A percentile compares a stretch with the other conserved stretches of the same genome.
Conservation (phyloP, 2,329 filamentous ascomycete genomes). For the Elsinoe necatrix region DNA sequence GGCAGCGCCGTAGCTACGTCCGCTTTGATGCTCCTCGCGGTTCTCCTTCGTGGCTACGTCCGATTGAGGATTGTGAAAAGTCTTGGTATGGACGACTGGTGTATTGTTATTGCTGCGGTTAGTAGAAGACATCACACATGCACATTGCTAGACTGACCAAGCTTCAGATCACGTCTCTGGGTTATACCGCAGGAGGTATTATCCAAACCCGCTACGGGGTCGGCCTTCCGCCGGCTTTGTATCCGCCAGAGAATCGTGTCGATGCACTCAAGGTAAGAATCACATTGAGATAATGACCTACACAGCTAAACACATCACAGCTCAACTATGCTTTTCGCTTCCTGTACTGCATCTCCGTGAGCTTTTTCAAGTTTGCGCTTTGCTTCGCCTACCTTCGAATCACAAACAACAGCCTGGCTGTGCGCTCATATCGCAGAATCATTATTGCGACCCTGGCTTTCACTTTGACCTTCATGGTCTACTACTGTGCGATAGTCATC, state of each 20-base stretch:
- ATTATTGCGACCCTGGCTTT: slow-evolving; percentile 7
- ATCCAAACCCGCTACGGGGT: slow-evolving; percentile 13
- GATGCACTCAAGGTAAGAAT: neutral
- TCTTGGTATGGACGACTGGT: slow-evolving; percentile 7
- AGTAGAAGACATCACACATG: neutral
- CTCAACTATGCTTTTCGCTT: slow-evolving; percentile 14
- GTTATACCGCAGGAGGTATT: slow-evolving; percentile 1
- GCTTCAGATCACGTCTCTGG: slow-evolving; percentile 5
- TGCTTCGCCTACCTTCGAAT: slow-evolving; percentile 14
- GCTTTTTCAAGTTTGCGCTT: slow-evolving; percentile 14
- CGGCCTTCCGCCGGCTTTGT: neutral
- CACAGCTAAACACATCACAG: neutral
- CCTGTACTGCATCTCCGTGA: slow-evolving; percentile 13
- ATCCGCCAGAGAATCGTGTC: neutral
- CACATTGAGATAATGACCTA: neutral
- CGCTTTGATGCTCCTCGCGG: neutral
- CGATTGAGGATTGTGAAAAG: slow-evolving; percentile 13
- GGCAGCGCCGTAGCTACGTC: neutral
- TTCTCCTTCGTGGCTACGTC: slow-evolving; percentile 11
- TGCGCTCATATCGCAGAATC: slow-evolving; percentile 2
- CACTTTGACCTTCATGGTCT: slow-evolving; percentile 7
- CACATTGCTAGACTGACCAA: neutral
- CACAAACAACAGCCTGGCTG: neutral
- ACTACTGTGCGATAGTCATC: slow-evolving; percentile 11
- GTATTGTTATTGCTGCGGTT: slow-evolving; percentile 9